A percentile compares a stretch with the other conserved stretches of the same genome.
phyloP scores from a whole-genome alignment of 2,329 filamentous ascomycete genomes.

The Neonectria faginata region DNA sequence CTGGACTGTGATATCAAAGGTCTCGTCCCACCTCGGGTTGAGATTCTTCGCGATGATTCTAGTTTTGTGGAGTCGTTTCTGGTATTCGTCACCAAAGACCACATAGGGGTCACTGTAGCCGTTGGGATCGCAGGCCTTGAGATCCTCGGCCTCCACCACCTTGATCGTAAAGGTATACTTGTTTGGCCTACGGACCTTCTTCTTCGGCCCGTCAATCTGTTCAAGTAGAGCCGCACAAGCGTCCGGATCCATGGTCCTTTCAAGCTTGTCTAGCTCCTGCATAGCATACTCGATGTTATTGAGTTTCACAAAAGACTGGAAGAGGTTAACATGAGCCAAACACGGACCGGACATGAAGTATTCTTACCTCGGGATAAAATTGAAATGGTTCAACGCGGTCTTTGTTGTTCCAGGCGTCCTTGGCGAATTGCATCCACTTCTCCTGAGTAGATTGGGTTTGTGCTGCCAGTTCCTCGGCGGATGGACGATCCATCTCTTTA shows the following conservation, averaged over 20 bases:
- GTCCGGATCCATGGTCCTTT: constrained; percentile 91
- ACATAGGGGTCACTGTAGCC: constrained; percentile 97
- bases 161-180: constrained; percentile 99
- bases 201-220: constrained; percentile 76
- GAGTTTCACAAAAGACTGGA: constrained; percentile 92
- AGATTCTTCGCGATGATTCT: constrained; percentile 90
- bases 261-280: constrained; percentile 89
- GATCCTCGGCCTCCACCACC: constrained; percentile 95
- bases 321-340: constrained; percentile 45
- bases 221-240: constrained; percentile 86
- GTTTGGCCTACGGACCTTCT: constrained; percentile 73
- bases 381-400: constrained; percentile 97
- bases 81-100: constrained; percentile 95
- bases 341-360: background rate
- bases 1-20: constrained; percentile 93
- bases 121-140: constrained; percentile 97
- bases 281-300: constrained; percentile 98
- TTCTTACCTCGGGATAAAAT: constrained; percentile 86
- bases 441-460: constrained; percentile 86
- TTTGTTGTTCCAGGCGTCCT: constrained; percentile 91
- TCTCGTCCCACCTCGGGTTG: constrained; percentile 97
- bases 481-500: constrained; percentile 92
- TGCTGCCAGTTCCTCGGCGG: constrained; percentile 85
- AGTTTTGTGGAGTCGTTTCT: constrained; percentile 95
- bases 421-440: constrained; percentile 91